Base-by-base conservation (phyloP, 441 rosid species). In the Syzygium syzygioides region DNA sequence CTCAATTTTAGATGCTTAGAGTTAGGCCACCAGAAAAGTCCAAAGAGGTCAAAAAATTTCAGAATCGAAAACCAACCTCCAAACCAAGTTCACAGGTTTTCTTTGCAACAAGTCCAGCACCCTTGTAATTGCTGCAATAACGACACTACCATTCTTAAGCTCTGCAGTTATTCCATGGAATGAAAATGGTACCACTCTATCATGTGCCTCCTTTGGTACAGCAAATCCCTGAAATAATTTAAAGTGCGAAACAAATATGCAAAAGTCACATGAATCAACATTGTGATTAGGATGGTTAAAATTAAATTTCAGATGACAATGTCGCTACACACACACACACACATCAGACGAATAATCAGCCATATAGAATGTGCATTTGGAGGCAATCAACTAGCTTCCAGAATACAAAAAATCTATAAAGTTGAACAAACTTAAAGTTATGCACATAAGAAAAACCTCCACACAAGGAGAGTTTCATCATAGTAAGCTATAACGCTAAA, bases 91-190 rank as follows among this genome's bases (percentile, higher is more conserved):
- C 94, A 79, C 86, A 92, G 64, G 96, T 94, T 84, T 94, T 94
- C 55, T 94, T 94, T 0, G 96, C 96, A 89, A 94, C 94, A 9
- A 93, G 93, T 60, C 92, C 95, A 59, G 95, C 95, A 9, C 94
- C 95, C 96, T 95, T 14, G 95, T 94, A 53, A 95, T 94, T 60
- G 96, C 95, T 28, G 95, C 95, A 56, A 95, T 95, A 68, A 95
- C 93, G 87, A 95, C 94, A 92, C 93, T 90, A 14, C 93, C 95
- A 55, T 94, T 93, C 80, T 88, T 93, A 83, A 94, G 89, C 90
- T 92, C 92, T 76, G 94, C 95, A 59, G 95, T 92, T 76, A 89
- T 87, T 86, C 93, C 94, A 55, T 92, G 88, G 87, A 55, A 95
- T 19, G 90, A 91, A 88, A 95, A 92, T 87, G 93, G 90, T 25